Conservation (phyloP, 164 flowering plant species). For the Macadamia tetraphylla region DNA sequence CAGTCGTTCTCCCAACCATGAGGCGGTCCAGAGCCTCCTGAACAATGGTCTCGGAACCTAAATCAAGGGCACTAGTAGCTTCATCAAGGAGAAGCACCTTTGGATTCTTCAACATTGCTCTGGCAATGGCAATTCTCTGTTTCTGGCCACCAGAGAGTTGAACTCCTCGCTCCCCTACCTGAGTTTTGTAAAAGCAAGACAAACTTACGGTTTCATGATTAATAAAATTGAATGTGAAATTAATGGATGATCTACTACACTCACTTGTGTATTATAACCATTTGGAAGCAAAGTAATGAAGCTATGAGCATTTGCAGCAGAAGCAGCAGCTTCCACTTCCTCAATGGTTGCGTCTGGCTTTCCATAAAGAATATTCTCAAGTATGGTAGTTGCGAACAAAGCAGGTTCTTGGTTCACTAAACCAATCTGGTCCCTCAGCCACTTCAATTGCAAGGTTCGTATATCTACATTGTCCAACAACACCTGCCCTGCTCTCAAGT, state of each 20-base stretch:
- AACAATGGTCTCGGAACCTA: conserved; percentile 79
- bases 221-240: no score
- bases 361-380: conserved; percentile 86
- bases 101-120: conserved; percentile 87
- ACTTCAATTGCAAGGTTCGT: conserved; percentile 60
- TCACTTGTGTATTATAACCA: conserved; percentile 90
- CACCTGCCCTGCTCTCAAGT: conserved; percentile 54
- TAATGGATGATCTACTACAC: background rate
- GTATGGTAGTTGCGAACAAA: conserved; percentile 90
- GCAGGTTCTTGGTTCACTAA: conserved; percentile 80
- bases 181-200: background rate
- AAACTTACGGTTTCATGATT: background rate
- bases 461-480: conserved; percentile 79
- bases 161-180: conserved; percentile 93
- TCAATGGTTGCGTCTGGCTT: conserved; percentile 82
- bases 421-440: conserved; percentile 78
- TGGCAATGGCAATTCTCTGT: conserved; percentile 87
- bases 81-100: conserved; percentile 86
- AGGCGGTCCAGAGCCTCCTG: conserved; percentile 83
- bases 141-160: conserved; percentile 94
- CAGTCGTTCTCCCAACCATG: conserved; percentile 81
- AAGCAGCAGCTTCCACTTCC: conserved; percentile 89
- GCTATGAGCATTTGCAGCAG: conserved; percentile 92
- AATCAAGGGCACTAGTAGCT: conserved; percentile 93
- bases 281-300: conserved; percentile 81